Conservation (phyloP, 306 rosid genomes). For the Hylodesmum podocarpum region DNA sequence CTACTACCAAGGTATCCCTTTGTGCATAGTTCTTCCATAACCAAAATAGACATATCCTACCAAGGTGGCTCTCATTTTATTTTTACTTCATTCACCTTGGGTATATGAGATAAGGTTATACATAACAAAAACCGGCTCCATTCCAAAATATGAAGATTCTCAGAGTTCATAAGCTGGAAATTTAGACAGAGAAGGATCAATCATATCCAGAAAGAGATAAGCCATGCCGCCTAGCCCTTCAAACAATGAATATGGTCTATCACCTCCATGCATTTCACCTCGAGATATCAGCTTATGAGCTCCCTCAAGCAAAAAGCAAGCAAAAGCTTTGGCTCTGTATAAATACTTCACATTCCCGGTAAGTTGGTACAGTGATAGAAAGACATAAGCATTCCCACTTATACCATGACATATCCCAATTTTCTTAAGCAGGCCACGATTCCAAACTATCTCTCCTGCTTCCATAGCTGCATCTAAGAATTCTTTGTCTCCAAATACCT, state of each 20-base stretch:
- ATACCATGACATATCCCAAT: constrained; percentile 76
- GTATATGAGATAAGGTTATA: background rate
- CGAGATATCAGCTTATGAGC: constrained; percentile 55
- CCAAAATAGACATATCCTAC: background rate
- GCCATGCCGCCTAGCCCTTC: constrained; percentile 73
- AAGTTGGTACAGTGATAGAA: constrained; percentile 63
- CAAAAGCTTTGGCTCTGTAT: constrained; percentile 70
- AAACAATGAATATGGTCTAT: constrained; percentile 60
- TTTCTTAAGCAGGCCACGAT: constrained; percentile 60
- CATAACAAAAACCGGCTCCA: background rate
- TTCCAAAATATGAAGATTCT: constrained; percentile 14
- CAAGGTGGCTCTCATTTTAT: background rate
- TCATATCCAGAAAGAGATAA: constrained; percentile 58
- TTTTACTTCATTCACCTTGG: background rate
- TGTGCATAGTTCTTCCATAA: background rate
- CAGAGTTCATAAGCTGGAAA: constrained; percentile 66
- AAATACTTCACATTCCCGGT: constrained; percentile 48
- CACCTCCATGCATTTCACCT: constrained; percentile 74
- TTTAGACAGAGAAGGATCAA: constrained; percentile 52
- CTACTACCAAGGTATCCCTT: background rate
- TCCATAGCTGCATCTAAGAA: constrained; percentile 63
- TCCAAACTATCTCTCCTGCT: constrained; percentile 69
- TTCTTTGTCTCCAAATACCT: constrained; percentile 62
- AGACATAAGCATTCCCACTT: constrained; percentile 68
- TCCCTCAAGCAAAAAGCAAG: constrained; percentile 62